These are phyloP conservation scores for Raddia distichophylla DNA, from an alignment of 176 grass and related monocot genomes.

Conservation along the genomic window DNA sequence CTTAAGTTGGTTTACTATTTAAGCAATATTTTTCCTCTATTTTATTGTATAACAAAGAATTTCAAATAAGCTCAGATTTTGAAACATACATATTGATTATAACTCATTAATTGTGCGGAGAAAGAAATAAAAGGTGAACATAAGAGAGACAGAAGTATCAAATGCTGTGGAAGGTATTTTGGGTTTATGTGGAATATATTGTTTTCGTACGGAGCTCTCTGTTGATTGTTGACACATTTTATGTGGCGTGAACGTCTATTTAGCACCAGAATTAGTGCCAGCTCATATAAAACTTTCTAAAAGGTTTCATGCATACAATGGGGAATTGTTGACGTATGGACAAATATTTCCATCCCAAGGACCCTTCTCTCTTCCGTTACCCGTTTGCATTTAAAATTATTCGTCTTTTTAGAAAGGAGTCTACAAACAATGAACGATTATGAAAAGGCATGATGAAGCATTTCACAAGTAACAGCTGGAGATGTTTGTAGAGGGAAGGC, in stretches of 20 bases:
- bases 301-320: slow-evolving; percentile 13
- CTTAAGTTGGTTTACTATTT: neutral
- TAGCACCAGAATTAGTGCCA: slow-evolving; percentile 28
- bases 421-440: slow-evolving; percentile 13
- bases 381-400: slow-evolving; percentile 8
- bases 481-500: slow-evolving; percentile 15
- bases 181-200: neutral
- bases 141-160: neutral
- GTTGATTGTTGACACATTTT: neutral
- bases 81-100: neutral
- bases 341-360: slow-evolving; percentile 9
- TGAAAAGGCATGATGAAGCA: neutral
- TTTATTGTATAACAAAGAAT: neutral
- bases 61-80: neutral
- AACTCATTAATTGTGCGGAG: neutral
- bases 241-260: slow-evolving; percentile 11
- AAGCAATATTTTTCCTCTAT: neutral
- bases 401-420: neutral
- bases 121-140: neutral
- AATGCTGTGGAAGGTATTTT: neutral
- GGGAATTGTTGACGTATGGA: neutral
- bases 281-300: neutral
- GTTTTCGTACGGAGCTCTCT: neutral
- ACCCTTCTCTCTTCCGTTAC: neutral
- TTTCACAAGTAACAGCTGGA: slow-evolving; percentile 24